Base-by-base conservation (phyloP, 2,329 filamentous ascomycete species). In the Fusarium paranaense region DNA sequence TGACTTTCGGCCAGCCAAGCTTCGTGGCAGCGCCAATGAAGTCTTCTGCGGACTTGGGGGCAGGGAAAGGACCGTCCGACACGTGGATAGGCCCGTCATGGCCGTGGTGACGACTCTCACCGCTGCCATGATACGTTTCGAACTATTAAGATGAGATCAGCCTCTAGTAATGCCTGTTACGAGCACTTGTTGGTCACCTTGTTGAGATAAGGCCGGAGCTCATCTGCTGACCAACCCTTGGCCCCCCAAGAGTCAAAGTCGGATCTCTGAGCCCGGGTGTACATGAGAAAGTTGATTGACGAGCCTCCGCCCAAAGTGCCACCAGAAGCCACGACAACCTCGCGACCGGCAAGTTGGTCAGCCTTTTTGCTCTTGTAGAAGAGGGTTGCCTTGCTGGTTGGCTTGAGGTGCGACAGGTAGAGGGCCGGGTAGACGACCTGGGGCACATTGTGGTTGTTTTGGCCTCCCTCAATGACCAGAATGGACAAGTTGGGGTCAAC, bases 191-290 rank as follows among this genome's bases (percentile, higher is more conserved):
- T 2, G 9, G 10, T 37, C 33, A 27, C 54, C 54, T 57, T 38
- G 83, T 76, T 79, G 3, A 81, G 54, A 25, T 75, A 81, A 6
- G 78, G 80, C n/a, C 81, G 22, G 30, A 82, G 45, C 1, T 80
- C 81, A 5, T 82, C 59, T 0, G 78, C 71, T 3, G 75, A 71
- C 80, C 81, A 83, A 2, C 80, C 81, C 13, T 74, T 71, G 0
- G 72, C 78, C 2, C 78, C 73, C 81, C 81, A 83, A 0, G 77
- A 70, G 40, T 83, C 77, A 35, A 75, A 79, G 38, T 82, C 81
- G 4, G 72, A 68, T 2, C 74, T 70, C 54, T 82, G 79, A 4
- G 78, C 76, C 40, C 79, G 73, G 6, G 69, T 78, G 68, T 80
- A 81, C 35, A 77, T 78, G 73, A 78, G 71, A 66, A 77, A 70